Evolutionary conservation across 768 basidiomycete genomes (phyloP).

Genomic region (Gelatoporia subvermispora): DNA sequence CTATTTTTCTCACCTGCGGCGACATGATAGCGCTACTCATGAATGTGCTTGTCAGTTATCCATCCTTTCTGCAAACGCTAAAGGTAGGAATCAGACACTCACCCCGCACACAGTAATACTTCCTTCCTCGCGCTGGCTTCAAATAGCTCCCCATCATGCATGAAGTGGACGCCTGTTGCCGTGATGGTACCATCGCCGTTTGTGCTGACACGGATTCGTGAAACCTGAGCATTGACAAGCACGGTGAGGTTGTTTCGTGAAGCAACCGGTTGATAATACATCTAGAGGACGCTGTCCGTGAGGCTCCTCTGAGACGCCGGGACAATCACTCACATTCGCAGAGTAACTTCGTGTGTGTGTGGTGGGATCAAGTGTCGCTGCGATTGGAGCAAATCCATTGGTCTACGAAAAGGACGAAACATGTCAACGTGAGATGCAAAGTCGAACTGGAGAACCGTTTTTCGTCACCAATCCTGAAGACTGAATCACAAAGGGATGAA

Average conservation of each 20-base stretch:
- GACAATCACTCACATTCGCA: neutral
- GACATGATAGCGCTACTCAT: slow-evolving; percentile 2
- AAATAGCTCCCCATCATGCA: slow-evolving; percentile 18
- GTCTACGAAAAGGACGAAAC: no score
- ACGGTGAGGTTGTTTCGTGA: neutral
- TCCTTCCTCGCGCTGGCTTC: slow-evolving; percentile 34
- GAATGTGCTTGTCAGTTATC: neutral
- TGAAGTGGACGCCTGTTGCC: slow-evolving; percentile 35
- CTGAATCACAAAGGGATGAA: no score
- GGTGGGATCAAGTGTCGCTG: neutral
- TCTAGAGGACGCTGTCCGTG: neutral
- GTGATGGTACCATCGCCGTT: slow-evolving; percentile 8
- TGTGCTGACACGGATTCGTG: neutral
- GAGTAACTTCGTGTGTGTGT: neutral
- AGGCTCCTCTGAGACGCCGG: no score
- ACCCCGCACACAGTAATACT: slow-evolving; percentile 37
- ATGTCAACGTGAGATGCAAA: no score
- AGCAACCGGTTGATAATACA: neutral
- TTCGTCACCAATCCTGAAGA: no score
- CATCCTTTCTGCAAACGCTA: neutral
- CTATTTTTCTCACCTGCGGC: neutral
- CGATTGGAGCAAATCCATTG: neutral
- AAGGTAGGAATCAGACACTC: slow-evolving; percentile 7
- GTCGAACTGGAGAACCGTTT: no score
- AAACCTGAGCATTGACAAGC: neutral